Evolutionary conservation across 257 asterid species (phyloP), one percentile per base, ranked within the genome.

Genomic region (Knoxia roxburghii): DNA sequence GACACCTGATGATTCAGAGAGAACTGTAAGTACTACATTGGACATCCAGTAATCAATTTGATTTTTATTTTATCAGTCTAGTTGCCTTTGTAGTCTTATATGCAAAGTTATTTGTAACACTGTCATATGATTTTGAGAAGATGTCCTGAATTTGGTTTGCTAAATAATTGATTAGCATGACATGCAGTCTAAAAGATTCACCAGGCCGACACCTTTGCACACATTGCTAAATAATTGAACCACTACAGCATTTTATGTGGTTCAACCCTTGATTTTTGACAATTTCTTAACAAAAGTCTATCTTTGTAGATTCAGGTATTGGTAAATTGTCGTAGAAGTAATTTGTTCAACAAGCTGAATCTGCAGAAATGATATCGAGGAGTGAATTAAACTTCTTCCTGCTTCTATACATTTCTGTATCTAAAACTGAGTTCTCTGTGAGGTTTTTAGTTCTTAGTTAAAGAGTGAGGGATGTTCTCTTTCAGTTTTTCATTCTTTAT

Each of bases 1-100:
- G 90, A 66, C 79, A 37, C 79, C 85, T 32, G 87, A 79, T 73
- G 89, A 78, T 72, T 76, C 73, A 55, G 88, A 83, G 73, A 75
- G 79, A 84, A 72, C 72, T 81, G 97, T 90, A 72, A 55, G 67
- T 75, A 43, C 6, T 41, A 7, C 63, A 53, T n/a, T 35, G 10
- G 57, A 41, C 23, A 39, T 63, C 26, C 58, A 27, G 30, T 43
- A 12, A n/a, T 52, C 17, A 29, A 27, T 21, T 24, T 69, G 21
- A 46, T 24, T 7, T 57, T 26, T 51, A 2, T 24, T 30, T 52
- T 53, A 33, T 41, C 20, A 49, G 46, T 17, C 53, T 15, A 10
- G 37, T 29, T 15, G 5, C 24, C 21, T 24, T 29, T 5, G 0
- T 10, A 23, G 27, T 5, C 37, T 15, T 12, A 14, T 33, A 33